phyloP scores from a whole-genome alignment of 768 basidiomycete genomes.

The Suillus variegatus region DNA sequence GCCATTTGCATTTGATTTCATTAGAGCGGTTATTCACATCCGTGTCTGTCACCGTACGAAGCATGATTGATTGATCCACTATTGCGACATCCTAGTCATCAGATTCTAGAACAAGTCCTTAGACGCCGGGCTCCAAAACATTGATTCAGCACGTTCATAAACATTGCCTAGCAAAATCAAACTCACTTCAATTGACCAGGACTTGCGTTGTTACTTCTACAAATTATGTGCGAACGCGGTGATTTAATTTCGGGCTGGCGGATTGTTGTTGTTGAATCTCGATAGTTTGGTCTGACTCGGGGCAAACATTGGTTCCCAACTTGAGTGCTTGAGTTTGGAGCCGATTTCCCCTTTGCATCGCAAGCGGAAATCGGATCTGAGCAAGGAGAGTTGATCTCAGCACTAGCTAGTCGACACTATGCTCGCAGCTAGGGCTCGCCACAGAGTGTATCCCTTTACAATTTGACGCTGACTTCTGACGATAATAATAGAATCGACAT shows the following conservation, averaged over 20 bases:
- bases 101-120: neutral
- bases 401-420: neutral
- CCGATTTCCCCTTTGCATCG: neutral
- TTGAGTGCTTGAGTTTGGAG: neutral
- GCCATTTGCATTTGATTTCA: neutral
- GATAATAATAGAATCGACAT: constrained; percentile 95
- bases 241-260: neutral
- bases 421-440: too few relatives aligned
- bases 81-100: neutral
- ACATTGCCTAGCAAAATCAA: neutral
- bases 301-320: too few relatives aligned
- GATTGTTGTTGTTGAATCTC: neutral
- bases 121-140: neutral
- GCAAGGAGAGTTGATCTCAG: neutral
- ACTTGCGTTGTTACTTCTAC: neutral
- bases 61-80: neutral
- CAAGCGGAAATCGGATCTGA: neutral
- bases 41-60: neutral
- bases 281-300: neutral
- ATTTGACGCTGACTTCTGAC: constrained; percentile 86
- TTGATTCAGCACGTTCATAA: neutral
- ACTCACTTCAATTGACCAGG: neutral
- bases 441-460: constrained; percentile 91
- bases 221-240: neutral
- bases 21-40: neutral